Evolutionary conservation across 2,329 filamentous ascomycete genomes (phyloP).

Genomic region (Neophaeococcomyces mojaviensis): DNA sequence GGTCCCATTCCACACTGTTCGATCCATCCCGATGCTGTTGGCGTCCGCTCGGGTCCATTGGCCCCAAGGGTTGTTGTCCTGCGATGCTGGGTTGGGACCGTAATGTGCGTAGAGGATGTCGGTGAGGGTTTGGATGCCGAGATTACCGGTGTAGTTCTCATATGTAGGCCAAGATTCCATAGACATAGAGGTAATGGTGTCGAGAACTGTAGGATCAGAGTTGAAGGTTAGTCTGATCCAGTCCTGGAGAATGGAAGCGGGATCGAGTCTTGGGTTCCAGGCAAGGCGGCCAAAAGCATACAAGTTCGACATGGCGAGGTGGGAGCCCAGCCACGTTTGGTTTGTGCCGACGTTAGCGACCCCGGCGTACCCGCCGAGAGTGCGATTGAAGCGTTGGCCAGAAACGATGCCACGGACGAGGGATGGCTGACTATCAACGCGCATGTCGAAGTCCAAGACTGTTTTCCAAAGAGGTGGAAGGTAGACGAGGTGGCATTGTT

Average conservation of each 20-base stretch:
- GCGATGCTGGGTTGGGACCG: constrained; percentile 59
- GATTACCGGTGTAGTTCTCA: constrained; percentile 63
- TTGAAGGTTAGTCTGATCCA: constrained; percentile 65
- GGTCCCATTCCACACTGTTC: constrained; percentile 61
- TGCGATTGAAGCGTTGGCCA: constrained; percentile 51
- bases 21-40: constrained; percentile 60
- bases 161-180: constrained; percentile 65
- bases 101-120: constrained; percentile 62
- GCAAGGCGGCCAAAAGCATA: constrained; percentile 62
- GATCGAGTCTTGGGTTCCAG: constrained; percentile 52
- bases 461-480: constrained; percentile 62
- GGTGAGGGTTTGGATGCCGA: constrained; percentile 61
- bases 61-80: constrained; percentile 62
- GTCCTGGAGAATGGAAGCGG: constrained; percentile 49
- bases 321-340: constrained; percentile 60
- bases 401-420: constrained; percentile 54
- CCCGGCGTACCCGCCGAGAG: constrained; percentile 55
- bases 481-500: constrained; percentile 63
- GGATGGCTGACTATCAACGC: constrained; percentile 50
- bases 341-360: constrained; percentile 63
- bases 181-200: constrained; percentile 55
- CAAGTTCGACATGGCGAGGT: constrained; percentile 63
- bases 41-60: constrained; percentile 63
- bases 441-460: constrained; percentile 60
- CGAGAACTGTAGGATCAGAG: constrained; percentile 45